phyloP scores from a whole-genome alignment of 1,284 basidiomycete species.

The Heterobasidion irregulare region DNA sequence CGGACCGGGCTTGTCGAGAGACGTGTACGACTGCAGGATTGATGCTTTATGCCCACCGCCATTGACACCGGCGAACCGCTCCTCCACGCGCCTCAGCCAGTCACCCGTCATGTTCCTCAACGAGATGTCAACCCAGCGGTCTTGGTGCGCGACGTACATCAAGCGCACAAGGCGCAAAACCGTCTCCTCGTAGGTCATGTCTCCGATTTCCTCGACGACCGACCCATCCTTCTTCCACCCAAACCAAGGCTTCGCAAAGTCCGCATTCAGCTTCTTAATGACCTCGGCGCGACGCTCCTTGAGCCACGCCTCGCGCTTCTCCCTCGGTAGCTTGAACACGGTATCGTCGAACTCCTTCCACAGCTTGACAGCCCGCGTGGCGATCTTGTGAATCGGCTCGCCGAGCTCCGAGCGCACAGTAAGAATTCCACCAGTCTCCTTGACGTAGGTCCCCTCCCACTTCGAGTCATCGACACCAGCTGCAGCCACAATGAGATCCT shows the following conservation, averaged over 20 bases:
- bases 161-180: slow-evolving; percentile 85
- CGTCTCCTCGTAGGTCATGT: slow-evolving; percentile 99
- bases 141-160: slow-evolving; percentile 89
- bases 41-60: slow-evolving; percentile 72
- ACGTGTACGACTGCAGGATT: slow-evolving; percentile 81
- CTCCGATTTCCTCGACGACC: slow-evolving; percentile 80
- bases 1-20: slow-evolving; percentile 75
- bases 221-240: slow-evolving; percentile 88
- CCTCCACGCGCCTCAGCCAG: slow-evolving; percentile 94
- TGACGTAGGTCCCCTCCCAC: slow-evolving; percentile 95
- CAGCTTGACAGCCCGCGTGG: slow-evolving; percentile 91
- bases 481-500: slow-evolving; percentile 93
- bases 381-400: slow-evolving; percentile 98
- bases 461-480: slow-evolving; percentile 85
- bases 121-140: slow-evolving; percentile 92
- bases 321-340: slow-evolving; percentile 91
- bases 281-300: slow-evolving; percentile 83
- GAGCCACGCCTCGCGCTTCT: slow-evolving; percentile 90
- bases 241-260: slow-evolving; percentile 98
- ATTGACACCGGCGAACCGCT: slow-evolving; percentile 93
- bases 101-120: slow-evolving; percentile 94
- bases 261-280: slow-evolving; percentile 87
- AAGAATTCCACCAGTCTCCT: slow-evolving; percentile 92
- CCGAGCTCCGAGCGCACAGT: slow-evolving; percentile 97
- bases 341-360: slow-evolving; percentile 99